These are phyloP conservation scores for Penicillium odoratum DNA, from an alignment of 495 filamentous ascomycete genomes.

Conservation along the genomic window DNA sequence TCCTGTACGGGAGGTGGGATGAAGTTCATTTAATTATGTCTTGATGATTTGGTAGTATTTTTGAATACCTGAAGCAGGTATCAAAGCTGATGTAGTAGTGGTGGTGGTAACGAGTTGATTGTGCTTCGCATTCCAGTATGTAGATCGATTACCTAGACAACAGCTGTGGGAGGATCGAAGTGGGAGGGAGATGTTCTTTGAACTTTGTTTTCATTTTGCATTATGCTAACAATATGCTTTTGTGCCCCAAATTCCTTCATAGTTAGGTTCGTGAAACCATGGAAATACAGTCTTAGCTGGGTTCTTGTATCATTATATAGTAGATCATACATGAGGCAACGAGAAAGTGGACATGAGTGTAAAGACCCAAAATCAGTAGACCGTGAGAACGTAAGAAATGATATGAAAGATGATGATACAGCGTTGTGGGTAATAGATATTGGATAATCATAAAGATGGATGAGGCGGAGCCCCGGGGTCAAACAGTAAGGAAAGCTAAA, in stretches of 20 bases:
- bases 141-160: conserved; percentile 7
- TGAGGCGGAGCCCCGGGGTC: background rate
- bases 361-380: background rate
- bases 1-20: background rate
- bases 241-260: background rate
- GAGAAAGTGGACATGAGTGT: background rate
- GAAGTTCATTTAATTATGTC: background rate
- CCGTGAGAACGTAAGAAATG: background rate
- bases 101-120: background rate
- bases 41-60: background rate
- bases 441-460: background rate
- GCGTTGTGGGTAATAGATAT: background rate
- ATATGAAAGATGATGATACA: background rate
- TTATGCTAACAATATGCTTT: conserved; percentile 13
- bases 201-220: conserved; percentile 7
- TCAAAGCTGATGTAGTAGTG: background rate
- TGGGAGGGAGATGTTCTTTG: background rate
- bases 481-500: conserved; percentile 14
- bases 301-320: conserved; percentile 15
- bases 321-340: conserved; percentile 8
- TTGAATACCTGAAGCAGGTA: background rate
- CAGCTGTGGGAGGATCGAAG: background rate
- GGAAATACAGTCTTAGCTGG: conserved; percentile 11
- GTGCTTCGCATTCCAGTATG: conserved; percentile 1
- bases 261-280: background rate